Percentiles rank a stretch among this genome's conserved stretches.
Conservation (phyloP, 768 basidiomycete species). For the Termitomyces sp. region DNA sequence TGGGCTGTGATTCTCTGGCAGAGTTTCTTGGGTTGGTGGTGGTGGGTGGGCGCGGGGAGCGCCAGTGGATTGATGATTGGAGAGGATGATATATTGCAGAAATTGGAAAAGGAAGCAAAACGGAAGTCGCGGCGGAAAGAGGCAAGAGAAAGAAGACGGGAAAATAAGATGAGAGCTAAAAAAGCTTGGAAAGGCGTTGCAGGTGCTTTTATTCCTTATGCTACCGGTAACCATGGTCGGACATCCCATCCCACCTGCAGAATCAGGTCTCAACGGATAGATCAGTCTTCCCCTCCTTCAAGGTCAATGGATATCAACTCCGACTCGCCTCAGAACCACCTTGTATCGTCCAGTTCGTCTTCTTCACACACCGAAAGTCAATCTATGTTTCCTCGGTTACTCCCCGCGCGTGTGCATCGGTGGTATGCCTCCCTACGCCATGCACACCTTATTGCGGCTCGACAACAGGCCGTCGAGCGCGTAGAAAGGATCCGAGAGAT, state of each 20-base stretch:
- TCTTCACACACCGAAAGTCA: constrained; percentile 15
- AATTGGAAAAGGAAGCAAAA: constrained; percentile 49
- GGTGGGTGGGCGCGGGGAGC: constrained; percentile 96
- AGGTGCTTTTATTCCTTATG: constrained; percentile 35
- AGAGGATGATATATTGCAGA: constrained; percentile 61
- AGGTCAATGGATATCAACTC: constrained; percentile 4
- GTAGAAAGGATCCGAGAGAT: constrained; percentile 62
- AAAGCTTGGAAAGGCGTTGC: constrained; percentile 56
- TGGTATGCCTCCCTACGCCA: constrained; percentile 60
- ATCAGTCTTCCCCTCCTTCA: constrained; percentile 1
- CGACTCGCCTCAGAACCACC: constrained; percentile 2
- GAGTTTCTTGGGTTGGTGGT: constrained; percentile 96
- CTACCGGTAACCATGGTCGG: background rate
- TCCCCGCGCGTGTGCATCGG: constrained; percentile 38
- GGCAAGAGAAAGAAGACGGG: constrained; percentile 40
- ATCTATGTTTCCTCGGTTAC: constrained; percentile 27
- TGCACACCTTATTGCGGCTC: constrained; percentile 68
- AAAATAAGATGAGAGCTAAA: constrained; percentile 48
- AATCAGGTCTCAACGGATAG: background rate
- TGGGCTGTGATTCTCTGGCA: constrained; percentile 97
- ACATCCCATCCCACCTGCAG: background rate
- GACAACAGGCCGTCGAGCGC: constrained; percentile 65
- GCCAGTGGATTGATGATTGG: constrained; percentile 42
- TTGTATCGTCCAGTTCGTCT: constrained; percentile 7
- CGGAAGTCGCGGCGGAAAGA: constrained; percentile 41